Evolutionary conservation across 306 rosid species (phyloP).

Genomic region (Mucuna pruriens): DNA sequence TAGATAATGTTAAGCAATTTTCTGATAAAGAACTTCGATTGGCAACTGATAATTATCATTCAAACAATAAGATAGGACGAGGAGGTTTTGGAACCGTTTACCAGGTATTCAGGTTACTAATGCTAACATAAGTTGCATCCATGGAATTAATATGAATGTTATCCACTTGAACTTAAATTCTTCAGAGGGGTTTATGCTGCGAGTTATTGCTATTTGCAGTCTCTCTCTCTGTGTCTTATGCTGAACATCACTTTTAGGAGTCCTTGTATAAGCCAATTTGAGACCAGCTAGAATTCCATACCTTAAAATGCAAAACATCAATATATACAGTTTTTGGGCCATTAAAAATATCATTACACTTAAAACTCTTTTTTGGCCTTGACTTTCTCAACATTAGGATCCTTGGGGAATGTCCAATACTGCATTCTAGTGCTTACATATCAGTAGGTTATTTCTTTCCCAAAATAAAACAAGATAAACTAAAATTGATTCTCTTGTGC

Average conservation of each 20-base stretch:
- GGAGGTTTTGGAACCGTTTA: conserved; percentile 97
- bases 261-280: background rate
- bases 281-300: background rate
- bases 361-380: background rate
- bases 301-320: background rate
- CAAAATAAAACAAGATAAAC: background rate
- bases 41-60: conserved; percentile 78
- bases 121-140: conserved; percentile 9
- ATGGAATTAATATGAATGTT: conserved; percentile 10
- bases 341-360: background rate
- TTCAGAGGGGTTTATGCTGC: conserved; percentile 21
- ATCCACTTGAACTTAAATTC: background rate
- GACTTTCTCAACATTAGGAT: background rate
- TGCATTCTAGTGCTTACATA: background rate
- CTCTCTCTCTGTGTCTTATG: no score
- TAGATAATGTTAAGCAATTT: conserved; percentile 61
- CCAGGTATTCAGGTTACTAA: conserved; percentile 58
- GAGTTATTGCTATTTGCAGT: background rate
- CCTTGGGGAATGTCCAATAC: background rate
- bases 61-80: conserved; percentile 73
- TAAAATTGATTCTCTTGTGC: background rate
- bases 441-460: background rate
- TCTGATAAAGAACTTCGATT: conserved; percentile 68
- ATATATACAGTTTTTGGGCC: background rate
- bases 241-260: no score